Base-by-base conservation (phyloP, 371 early-diverging fungal genomes). In the Haplosporangium sp. region DNA sequence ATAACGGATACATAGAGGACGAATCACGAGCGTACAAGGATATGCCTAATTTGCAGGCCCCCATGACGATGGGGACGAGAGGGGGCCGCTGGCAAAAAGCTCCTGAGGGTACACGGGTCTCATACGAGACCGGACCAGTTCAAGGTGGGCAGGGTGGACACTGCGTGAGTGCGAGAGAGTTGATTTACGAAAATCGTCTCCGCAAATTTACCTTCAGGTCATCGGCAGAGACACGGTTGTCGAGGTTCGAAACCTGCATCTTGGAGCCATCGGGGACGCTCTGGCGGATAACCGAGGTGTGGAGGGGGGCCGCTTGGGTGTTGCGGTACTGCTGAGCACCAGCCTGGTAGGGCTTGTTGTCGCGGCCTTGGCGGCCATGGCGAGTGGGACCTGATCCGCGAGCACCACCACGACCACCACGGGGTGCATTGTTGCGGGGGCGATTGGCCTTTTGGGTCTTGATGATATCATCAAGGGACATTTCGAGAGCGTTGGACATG, bases 241-340 rank as follows among this genome's bases (percentile, higher is more conserved):
- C 90, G 42, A 95, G 87, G 84, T 94, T 93, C 64, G 89, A 86
- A 61, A 95, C 87, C 47, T 88, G 82, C 52, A 94, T 88, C 84
- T 91, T 90, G 74, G 86, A 84, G 62, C 83, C 73, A 48, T 83
- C 82, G 43, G 81, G 69, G 52, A 83, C 67, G 61, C 69, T 58
- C 48, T 73, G 74, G 55, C 73, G 70, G 56, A 79, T 58, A 41
- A 65, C 66, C 46, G 81, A 67, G 50, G 81, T 69, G 72, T 83
- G 67, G 52, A 74, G 72, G 29, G 79, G 65, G 16, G 79, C 67
- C 21, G 59, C 62, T 42, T 70, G 57, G 57, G 71, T 23, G 57
- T 43, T 59, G 59, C 73, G 81, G 74, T 83, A 80, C 80, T 83
- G 85, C 80, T 79, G 83, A 60, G 65, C 76, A 45, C 75, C 82